phyloP scores from a whole-genome alignment of 2,329 filamentous ascomycete species.

The Esteya vermicola region DNA sequence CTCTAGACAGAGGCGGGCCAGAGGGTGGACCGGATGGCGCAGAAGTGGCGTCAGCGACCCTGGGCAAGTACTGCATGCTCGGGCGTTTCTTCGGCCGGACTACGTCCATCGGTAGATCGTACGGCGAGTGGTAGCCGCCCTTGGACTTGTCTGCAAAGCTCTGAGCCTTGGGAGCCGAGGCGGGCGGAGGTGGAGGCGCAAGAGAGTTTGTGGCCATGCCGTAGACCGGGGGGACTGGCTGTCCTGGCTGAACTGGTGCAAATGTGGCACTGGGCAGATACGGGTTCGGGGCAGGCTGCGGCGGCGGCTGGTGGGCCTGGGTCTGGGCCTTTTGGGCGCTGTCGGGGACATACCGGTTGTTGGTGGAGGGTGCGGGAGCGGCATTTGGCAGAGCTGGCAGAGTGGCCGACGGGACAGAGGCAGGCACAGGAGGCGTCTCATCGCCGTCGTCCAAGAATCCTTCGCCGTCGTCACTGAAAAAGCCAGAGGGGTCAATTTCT shows the following conservation, averaged over 20 bases:
- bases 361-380: background rate
- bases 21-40: slow-evolving; percentile 22
- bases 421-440: slow-evolving; percentile 21
- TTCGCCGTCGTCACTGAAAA: slow-evolving; percentile 73
- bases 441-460: slow-evolving; percentile 66
- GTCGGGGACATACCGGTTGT: slow-evolving; percentile 8
- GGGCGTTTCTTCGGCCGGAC: slow-evolving; percentile 52
- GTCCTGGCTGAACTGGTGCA: background rate
- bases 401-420: slow-evolving; percentile 12
- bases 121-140: slow-evolving; percentile 84
- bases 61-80: slow-evolving; percentile 40
- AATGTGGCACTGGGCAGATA: slow-evolving; percentile 8
- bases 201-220: slow-evolving; percentile 9
- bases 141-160: slow-evolving; percentile 88
- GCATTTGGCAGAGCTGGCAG: background rate
- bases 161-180: slow-evolving; percentile 37
- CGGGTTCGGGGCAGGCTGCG: slow-evolving; percentile 5
- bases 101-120: slow-evolving; percentile 86
- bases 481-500: slow-evolving; percentile 45
- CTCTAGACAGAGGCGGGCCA: slow-evolving; percentile 44
- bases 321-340: slow-evolving; percentile 1
- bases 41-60: slow-evolving; percentile 25
- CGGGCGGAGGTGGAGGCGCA: slow-evolving; percentile 16
- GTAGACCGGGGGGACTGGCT: slow-evolving; percentile 5
- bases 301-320: slow-evolving; percentile 1